Conservation (phyloP, 2,329 filamentous ascomycete genomes). For the Talaromyces rugulosus region DNA sequence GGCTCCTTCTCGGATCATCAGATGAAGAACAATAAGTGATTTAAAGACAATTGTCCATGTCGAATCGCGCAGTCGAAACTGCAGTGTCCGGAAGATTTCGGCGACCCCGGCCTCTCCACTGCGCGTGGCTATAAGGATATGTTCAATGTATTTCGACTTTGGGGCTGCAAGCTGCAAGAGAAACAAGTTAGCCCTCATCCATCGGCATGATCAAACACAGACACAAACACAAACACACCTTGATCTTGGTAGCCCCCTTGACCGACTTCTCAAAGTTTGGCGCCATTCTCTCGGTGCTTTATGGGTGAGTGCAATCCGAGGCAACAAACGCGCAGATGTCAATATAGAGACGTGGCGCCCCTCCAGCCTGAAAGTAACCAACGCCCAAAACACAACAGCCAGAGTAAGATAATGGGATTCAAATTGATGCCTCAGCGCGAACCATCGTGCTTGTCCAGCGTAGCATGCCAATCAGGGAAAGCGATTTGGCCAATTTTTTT, state of each 20-base stretch:
- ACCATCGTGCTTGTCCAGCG: slow-evolving; percentile 7
- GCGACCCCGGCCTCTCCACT: slow-evolving; percentile 90
- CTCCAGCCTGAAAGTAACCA: background rate
- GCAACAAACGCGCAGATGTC: background rate
- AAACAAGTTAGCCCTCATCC: slow-evolving; percentile 16
- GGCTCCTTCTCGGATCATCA: slow-evolving; percentile 96
- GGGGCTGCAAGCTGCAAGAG: slow-evolving; percentile 74
- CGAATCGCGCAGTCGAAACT: slow-evolving; percentile 83
- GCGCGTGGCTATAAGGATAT: slow-evolving; percentile 92
- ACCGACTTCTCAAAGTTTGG: slow-evolving; percentile 95
- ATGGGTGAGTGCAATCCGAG: background rate
- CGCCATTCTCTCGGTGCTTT: slow-evolving; percentile 24
- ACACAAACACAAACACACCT: slow-evolving; percentile 54
- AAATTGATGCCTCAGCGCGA: slow-evolving; percentile 4
- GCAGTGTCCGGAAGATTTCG: slow-evolving; percentile 90
- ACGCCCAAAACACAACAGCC: background rate
- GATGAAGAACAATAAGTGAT: slow-evolving; percentile 86
- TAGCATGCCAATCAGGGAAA: slow-evolving; percentile 3
- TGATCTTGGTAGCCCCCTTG: slow-evolving; percentile 97
- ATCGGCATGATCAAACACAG: slow-evolving; percentile 15
- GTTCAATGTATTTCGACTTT: slow-evolving; percentile 99
- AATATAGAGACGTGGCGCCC: background rate
- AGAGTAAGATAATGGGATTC: background rate
- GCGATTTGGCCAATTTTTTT: background rate
- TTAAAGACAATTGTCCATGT: slow-evolving; percentile 99